These are phyloP conservation scores for Clarkia xantiana DNA, from an alignment of 345 rosid species.

Conservation along the genomic window DNA sequence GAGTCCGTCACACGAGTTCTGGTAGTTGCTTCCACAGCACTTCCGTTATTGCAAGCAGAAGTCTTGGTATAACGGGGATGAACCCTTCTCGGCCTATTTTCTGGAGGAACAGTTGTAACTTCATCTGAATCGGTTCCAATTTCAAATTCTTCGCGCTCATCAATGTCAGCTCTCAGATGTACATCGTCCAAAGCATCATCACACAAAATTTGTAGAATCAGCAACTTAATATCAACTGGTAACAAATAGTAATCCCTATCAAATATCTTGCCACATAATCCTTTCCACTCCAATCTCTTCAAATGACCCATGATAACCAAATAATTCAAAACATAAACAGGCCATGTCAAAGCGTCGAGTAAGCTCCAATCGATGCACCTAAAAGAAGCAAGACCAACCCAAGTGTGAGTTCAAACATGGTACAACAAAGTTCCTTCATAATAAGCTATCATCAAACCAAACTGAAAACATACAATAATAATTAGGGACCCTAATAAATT, in stretches of 20 bases:
- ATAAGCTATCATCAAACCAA: neutral
- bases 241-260: conserved; percentile 56
- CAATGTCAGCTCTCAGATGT: conserved; percentile 61
- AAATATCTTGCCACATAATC: conserved; percentile 38
- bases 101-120: conserved; percentile 19
- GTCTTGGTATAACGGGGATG: conserved; percentile 69
- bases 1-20: conserved; percentile 29
- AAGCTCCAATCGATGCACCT: conserved; percentile 89
- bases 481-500: no score
- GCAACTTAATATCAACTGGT: conserved; percentile 52
- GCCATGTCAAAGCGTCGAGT: conserved; percentile 91
- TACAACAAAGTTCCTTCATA: neutral
- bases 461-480: no score
- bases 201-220: conserved; percentile 73
- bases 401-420: neutral
- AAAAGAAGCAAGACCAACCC: conserved; percentile 13
- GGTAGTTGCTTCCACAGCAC: conserved; percentile 31
- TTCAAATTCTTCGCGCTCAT: conserved; percentile 62
- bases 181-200: conserved; percentile 65
- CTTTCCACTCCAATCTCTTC: conserved; percentile 49
- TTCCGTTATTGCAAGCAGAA: conserved; percentile 55
- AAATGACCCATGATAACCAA: conserved; percentile 60
- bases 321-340: conserved; percentile 65
- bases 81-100: conserved; percentile 58
- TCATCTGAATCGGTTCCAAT: conserved; percentile 71